A percentile compares a stretch with the other conserved stretches of the same genome.
Conservation (phyloP, 805 yeast species). For the Monosporozyma unispora region DNA sequence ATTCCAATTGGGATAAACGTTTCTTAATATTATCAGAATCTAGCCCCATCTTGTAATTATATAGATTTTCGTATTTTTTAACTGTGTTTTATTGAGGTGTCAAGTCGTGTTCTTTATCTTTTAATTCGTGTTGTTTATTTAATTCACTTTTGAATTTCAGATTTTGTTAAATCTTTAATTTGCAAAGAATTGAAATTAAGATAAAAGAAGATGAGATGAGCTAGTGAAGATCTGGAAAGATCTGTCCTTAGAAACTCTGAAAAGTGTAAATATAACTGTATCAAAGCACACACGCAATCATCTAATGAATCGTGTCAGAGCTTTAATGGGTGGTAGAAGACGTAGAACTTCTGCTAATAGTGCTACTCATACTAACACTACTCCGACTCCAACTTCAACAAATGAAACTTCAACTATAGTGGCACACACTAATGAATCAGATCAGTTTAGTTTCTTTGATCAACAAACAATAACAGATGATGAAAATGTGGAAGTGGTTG, state of each 20-base stretch:
- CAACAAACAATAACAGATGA: background rate
- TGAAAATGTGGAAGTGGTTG: background rate
- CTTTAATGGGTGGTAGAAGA: slow-evolving; percentile 7
- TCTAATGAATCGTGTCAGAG: slow-evolving; percentile 13
- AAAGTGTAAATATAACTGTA: background rate
- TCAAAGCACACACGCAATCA: background rate
- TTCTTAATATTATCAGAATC: slow-evolving; percentile 25
- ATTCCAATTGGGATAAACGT: slow-evolving; percentile 29
- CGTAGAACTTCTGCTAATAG: background rate
- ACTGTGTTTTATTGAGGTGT: background rate
- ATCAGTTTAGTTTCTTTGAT: background rate
- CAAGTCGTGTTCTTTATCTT: background rate
- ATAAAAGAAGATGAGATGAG: background rate
- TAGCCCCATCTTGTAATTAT: slow-evolving; percentile 11
- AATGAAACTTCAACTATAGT: slow-evolving; percentile 16
- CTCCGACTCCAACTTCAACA: background rate
- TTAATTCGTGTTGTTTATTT: background rate
- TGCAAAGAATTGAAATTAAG: background rate
- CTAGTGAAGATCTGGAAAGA: background rate
- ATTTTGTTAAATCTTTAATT: background rate
- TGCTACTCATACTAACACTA: background rate
- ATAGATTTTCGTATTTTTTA: too few relatives aligned
- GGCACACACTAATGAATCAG: background rate
- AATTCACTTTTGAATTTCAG: background rate
- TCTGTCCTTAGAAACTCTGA: background rate